Percentiles rank a stretch among this genome's conserved stretches.
Conservation (phyloP, 2,329 filamentous ascomycete genomes). For the Huntiella savannae region DNA sequence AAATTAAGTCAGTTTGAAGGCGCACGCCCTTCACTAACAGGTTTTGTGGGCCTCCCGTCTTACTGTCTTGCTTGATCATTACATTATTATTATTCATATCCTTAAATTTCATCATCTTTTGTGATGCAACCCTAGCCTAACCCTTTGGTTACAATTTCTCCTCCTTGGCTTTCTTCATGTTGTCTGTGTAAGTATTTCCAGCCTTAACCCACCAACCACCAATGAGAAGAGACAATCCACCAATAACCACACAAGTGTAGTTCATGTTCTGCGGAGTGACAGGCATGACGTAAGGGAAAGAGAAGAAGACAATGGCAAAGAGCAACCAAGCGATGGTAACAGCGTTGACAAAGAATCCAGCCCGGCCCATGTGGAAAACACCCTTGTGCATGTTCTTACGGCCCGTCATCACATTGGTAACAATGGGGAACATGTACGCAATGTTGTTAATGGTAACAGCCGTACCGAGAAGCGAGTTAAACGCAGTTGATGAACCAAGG, state of each 20-base stretch:
- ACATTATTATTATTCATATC: neutral
- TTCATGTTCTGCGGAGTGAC: conserved; percentile 24
- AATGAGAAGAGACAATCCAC: conserved; percentile 20
- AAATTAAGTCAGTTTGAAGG: no score
- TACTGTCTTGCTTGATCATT: no score
- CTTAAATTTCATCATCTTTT: neutral
- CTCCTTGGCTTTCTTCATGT: conserved; percentile 20
- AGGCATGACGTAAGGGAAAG: conserved; percentile 24
- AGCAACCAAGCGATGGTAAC: conserved; percentile 21
- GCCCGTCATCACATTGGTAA: conserved; percentile 23
- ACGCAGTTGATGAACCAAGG: conserved; percentile 24
- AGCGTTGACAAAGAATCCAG: conserved; percentile 20
- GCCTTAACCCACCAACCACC: conserved; percentile 25
- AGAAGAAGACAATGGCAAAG: conserved; percentile 26
- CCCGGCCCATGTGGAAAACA: conserved; percentile 19
- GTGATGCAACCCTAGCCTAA: neutral
- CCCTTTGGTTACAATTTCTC: conserved; percentile 6
- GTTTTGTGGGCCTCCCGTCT: no score
- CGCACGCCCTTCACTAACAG: no score
- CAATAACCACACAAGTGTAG: conserved; percentile 25
- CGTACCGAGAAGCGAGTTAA: conserved; percentile 23
- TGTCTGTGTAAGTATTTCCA: conserved; percentile 20
- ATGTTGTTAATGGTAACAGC: conserved; percentile 26
- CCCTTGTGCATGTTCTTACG: conserved; percentile 23
- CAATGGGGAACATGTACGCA: conserved; percentile 26